Conservation (phyloP, 2,329 filamentous ascomycete species). For the Didymella pinodella region DNA sequence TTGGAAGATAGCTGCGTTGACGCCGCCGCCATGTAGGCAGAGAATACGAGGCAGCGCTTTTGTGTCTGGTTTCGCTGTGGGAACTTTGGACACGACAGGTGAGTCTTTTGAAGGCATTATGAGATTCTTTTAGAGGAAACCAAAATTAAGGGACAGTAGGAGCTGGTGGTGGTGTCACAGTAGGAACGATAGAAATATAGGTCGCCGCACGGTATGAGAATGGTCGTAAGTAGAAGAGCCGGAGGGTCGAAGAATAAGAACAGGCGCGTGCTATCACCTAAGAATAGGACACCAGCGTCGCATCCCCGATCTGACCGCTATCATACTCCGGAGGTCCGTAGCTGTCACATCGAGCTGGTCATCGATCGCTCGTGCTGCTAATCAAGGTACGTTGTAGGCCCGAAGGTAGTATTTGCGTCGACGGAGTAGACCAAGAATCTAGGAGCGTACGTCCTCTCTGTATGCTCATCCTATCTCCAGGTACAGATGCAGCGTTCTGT, state of each 20-base stretch:
- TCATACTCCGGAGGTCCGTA: constrained; percentile 14
- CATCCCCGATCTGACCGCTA: constrained; percentile 6
- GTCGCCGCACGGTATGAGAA: neutral
- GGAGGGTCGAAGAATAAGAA: constrained; percentile 3
- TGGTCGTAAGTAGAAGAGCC: neutral
- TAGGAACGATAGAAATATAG: neutral
- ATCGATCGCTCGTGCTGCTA: neutral
- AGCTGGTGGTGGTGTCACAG: neutral
- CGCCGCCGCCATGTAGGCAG: constrained; percentile 82
- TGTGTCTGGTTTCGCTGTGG: constrained; percentile 37
- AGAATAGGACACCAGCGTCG: constrained; percentile 18
- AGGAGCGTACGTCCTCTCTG: neutral
- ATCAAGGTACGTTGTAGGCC: neutral
- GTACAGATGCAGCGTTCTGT: neutral
- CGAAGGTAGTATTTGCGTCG: neutral
- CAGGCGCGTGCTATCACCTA: constrained; percentile 9
- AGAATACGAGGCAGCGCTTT: constrained; percentile 69
- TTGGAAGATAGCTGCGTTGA: constrained; percentile 74
- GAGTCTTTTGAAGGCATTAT: constrained; percentile 13
- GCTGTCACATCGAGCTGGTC: neutral
- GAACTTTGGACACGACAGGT: constrained; percentile 31
- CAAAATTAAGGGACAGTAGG: neutral
- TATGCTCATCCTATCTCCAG: neutral
- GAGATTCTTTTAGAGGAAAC: neutral
- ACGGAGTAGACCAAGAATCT: neutral